These are phyloP conservation scores for Psilocybe tampanensis DNA, from an alignment of 768 basidiomycete genomes.

Conservation along the genomic window DNA sequence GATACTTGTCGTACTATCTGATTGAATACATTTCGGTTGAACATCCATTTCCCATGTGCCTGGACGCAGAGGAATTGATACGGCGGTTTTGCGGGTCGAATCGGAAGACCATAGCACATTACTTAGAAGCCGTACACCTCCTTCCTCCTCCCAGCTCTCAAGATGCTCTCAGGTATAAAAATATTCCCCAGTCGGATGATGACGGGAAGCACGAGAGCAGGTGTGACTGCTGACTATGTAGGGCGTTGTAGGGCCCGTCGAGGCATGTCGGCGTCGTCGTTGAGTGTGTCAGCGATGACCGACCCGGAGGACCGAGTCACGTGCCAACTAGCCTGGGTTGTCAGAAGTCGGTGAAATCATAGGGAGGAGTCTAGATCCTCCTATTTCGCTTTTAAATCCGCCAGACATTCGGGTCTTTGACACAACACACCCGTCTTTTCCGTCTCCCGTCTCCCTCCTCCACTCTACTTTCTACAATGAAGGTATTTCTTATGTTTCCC, in stretches of 20 bases:
- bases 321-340: not conserved
- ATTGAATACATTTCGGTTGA: not conserved
- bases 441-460: constrained; percentile 4
- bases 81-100: not conserved
- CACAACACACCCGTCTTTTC: not conserved
- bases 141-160: too few relatives aligned
- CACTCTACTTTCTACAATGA: constrained; percentile 26
- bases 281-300: not conserved
- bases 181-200: not conserved
- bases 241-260: too few relatives aligned
- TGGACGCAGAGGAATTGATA: not conserved
- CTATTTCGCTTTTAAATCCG: not conserved
- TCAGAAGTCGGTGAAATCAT: constrained; percentile 9
- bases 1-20: constrained; percentile 5
- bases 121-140: too few relatives aligned
- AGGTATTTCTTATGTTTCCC: constrained; percentile 23
- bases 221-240: not conserved
- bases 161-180: too few relatives aligned
- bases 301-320: not conserved
- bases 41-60: not conserved
- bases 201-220: not conserved
- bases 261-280: too few relatives aligned
- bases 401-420: constrained; percentile 2
- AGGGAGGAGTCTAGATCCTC: constrained; percentile 2
- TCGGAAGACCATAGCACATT: not conserved